A percentile compares a stretch with the other conserved stretches of the same genome.
phyloP scores from a whole-genome alignment of 208 protist genomes.

The Leptomonas seymouri region DNA sequence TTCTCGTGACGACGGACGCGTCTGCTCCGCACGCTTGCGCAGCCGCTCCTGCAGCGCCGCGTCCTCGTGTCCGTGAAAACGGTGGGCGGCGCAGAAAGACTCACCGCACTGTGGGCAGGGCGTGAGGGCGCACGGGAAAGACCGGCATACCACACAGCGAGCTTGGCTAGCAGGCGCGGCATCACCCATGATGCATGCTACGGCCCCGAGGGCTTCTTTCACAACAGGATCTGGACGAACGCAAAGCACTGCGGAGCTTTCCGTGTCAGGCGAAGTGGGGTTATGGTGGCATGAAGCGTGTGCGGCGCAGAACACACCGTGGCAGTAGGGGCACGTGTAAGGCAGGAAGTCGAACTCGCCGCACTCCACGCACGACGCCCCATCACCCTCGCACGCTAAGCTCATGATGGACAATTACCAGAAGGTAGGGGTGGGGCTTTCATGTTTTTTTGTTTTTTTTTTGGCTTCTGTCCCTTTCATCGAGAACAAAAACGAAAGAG shows the following conservation, averaged over 20 bases:
- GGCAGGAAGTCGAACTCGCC: constrained; percentile 78
- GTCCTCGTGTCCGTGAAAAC: constrained; percentile 65
- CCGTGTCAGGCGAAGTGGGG: constrained; percentile 3
- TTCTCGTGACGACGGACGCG: neutral
- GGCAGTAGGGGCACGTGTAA: constrained; percentile 53
- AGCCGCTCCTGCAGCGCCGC: constrained; percentile 15
- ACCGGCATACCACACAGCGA: constrained; percentile 40
- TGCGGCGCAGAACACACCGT: constrained; percentile 52
- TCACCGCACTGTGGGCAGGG: constrained; percentile 48
- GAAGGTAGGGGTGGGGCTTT: no score
- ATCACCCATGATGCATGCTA: no score
- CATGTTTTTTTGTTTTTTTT: no score
- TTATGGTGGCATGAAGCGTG: constrained; percentile 56
- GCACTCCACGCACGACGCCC: constrained; percentile 61
- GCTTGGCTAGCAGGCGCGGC: neutral
- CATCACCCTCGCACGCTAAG: constrained; percentile 59
- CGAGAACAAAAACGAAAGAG: no score
- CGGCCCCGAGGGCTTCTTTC: neutral
- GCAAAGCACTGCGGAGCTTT: constrained; percentile 11
- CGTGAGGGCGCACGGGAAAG: constrained; percentile 39
- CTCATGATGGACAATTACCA: no score
- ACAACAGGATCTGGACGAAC: constrained; percentile 1
- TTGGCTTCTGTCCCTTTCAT: no score
- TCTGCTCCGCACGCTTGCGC: neutral
- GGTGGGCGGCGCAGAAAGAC: constrained; percentile 58